phyloP scores from a whole-genome alignment of 2,329 filamentous ascomycete species.

The Emergomyces africanus region DNA sequence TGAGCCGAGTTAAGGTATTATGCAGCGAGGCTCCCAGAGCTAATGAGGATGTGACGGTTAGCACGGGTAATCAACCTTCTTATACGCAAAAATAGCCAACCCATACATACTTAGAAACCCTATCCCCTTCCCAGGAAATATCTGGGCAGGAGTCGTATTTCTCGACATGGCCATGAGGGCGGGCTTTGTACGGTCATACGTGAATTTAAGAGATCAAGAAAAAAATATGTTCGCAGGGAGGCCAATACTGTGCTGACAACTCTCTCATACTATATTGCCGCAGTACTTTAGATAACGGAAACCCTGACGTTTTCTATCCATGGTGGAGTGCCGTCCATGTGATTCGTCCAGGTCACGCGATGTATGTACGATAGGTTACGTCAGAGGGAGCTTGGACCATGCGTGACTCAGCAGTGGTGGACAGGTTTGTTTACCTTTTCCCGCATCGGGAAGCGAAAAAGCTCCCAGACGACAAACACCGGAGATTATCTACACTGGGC shows the following conservation, averaged over 20 bases:
- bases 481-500: no score
- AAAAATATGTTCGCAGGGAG: not conserved
- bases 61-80: not conserved
- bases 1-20: constrained; percentile 74
- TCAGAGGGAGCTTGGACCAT: not conserved
- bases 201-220: not conserved
- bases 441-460: not conserved
- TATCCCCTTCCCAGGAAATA: constrained; percentile 53
- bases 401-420: not conserved
- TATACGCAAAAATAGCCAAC: constrained; percentile 13
- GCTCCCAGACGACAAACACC: not conserved
- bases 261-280: not conserved
- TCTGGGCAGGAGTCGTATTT: constrained; percentile 38
- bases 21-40: constrained; percentile 85
- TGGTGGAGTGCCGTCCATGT: no score
- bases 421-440: not conserved
- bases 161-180: constrained; percentile 22
- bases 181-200: not conserved
- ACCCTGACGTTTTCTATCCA: no score
- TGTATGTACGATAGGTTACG: no score
- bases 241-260: not conserved
- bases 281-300: no score
- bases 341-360: no score
- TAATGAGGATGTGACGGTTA: constrained; percentile 25
- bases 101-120: constrained; percentile 49